phyloP scores from a whole-genome alignment of 495 filamentous ascomycete genomes.

The Neurospora sp. region DNA sequence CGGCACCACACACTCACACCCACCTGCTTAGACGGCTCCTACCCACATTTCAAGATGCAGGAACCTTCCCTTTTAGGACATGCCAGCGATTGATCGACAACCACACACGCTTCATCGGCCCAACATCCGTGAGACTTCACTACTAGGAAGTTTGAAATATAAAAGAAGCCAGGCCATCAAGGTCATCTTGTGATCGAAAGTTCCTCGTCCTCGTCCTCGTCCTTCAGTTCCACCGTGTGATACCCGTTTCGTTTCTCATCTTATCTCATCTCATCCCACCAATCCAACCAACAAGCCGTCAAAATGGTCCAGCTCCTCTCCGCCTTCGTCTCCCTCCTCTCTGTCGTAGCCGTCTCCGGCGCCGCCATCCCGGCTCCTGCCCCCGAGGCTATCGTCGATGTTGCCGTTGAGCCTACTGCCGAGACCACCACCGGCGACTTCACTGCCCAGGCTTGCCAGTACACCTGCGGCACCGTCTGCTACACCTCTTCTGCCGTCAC shows the following conservation, averaged over 20 bases:
- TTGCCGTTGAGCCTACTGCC: neutral
- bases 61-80: neutral
- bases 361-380: conserved; percentile 22
- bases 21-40: neutral
- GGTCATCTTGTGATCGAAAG: neutral
- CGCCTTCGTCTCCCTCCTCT: conserved; percentile 9
- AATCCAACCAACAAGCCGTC: neutral
- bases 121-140: neutral
- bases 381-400: conserved; percentile 12
- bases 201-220: neutral
- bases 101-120: neutral
- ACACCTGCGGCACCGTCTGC: conserved; percentile 28
- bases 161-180: neutral
- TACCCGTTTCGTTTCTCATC: neutral
- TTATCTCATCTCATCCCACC: neutral
- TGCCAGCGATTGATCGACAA: neutral
- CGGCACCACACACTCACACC: neutral
- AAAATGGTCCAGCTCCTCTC: neutral
- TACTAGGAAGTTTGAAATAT: neutral
- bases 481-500: conserved; percentile 32
- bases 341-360: conserved; percentile 19
- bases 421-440: conserved; percentile 13
- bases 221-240: neutral
- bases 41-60: neutral
- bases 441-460: conserved; percentile 23